Percentiles rank a stretch among this genome's conserved stretches.
These are phyloP conservation scores for Pterulicium gracile DNA, from an alignment of 1,284 basidiomycete genomes.

Conservation along the genomic window DNA sequence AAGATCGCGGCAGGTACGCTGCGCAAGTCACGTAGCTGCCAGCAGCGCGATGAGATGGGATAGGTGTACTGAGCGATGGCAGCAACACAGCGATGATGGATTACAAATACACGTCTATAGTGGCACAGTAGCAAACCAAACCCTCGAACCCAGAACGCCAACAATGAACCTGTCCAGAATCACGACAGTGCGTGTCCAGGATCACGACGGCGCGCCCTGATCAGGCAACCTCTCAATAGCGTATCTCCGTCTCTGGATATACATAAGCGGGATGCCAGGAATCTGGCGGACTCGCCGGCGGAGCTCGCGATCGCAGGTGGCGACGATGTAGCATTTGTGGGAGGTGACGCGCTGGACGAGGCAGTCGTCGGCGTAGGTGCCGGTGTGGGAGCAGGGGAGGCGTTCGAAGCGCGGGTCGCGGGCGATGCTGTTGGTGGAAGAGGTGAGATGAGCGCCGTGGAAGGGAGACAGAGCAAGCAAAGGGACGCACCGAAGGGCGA, in stretches of 20 bases:
- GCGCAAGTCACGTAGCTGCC: too few relatives aligned
- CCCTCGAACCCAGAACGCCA: too few relatives aligned
- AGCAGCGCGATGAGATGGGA: too few relatives aligned
- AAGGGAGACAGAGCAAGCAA: background rate
- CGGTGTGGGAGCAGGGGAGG: slow-evolving; percentile 83
- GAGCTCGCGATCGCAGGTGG: slow-evolving; percentile 95
- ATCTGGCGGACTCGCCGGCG: slow-evolving; percentile 87
- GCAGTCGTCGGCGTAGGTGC: slow-evolving; percentile 98
- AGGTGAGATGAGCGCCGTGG: slow-evolving; percentile 5
- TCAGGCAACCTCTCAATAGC: slow-evolving; percentile 91
- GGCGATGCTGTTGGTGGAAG: slow-evolving; percentile 59
- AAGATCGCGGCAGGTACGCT: too few relatives aligned
- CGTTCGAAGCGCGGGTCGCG: slow-evolving; percentile 96
- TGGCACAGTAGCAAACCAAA: too few relatives aligned
- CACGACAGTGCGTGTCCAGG: background rate
- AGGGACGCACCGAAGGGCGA: slow-evolving; percentile 74
- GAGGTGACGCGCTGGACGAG: slow-evolving; percentile 90
- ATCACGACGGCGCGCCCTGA: slow-evolving; percentile 58
- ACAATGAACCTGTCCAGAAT: too few relatives aligned
- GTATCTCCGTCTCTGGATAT: slow-evolving; percentile 84
- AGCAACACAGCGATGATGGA: too few relatives aligned
- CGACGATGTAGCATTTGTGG: slow-evolving; percentile 96
- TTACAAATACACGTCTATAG: too few relatives aligned
- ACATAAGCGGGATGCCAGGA: slow-evolving; percentile 93
- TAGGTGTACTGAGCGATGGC: too few relatives aligned